These are phyloP conservation scores for Trichoderma gracile DNA, from an alignment of 2,329 filamentous ascomycete genomes.

Conservation along the genomic window DNA sequence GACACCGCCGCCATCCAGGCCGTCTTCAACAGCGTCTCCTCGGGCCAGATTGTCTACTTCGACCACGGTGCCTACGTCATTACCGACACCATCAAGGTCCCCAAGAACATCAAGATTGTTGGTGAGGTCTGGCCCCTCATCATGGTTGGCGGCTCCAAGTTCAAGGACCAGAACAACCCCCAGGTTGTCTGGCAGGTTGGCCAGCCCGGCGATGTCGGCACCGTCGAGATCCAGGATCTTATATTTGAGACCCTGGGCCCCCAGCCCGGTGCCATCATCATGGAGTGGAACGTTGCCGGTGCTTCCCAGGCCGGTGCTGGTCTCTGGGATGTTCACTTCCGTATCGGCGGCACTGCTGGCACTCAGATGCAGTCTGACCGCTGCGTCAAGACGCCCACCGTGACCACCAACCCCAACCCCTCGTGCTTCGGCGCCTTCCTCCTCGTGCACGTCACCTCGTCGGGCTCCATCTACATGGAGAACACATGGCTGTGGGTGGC, in stretches of 20 bases:
- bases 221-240: conserved; percentile 84
- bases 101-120: conserved; percentile 80
- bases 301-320: conserved; percentile 67
- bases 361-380: conserved; percentile 77
- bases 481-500: conserved; percentile 90
- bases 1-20: conserved; percentile 84
- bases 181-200: conserved; percentile 86
- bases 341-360: conserved; percentile 83
- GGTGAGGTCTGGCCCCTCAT: conserved; percentile 92
- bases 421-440: conserved; percentile 75
- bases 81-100: conserved; percentile 68
- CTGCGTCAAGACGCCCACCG: conserved; percentile 74
- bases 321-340: conserved; percentile 96
- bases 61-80: conserved; percentile 74
- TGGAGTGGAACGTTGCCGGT: conserved; percentile 85
- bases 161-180: conserved; percentile 73
- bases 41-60: conserved; percentile 70
- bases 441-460: conserved; percentile 63
- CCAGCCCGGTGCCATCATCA: conserved; percentile 82
- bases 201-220: conserved; percentile 70
- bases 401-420: conserved; percentile 60
- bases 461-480: conserved; percentile 74
- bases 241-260: conserved; percentile 83
- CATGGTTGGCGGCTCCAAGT: conserved; percentile 75
- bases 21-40: conserved; percentile 66